Percentiles rank a stretch among this genome's conserved stretches.
Evolutionary conservation across 2,329 filamentous ascomycete genomes (phyloP).

Genomic region (Pseudogymnoascus sp.): DNA sequence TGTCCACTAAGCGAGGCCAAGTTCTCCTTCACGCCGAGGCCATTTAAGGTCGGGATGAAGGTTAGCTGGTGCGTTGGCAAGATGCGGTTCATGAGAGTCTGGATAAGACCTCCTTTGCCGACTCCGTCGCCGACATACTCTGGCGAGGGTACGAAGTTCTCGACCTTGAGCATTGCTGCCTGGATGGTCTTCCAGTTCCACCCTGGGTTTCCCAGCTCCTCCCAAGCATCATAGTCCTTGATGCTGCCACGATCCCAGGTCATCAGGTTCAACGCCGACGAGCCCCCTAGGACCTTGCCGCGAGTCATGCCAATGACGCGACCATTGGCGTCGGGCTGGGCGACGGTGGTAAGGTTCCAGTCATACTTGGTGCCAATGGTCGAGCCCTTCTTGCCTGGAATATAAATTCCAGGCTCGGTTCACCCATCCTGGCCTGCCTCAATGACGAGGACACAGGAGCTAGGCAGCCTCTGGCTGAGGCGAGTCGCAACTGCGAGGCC

Average conservation of each 20-base stretch:
- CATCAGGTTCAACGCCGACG: conserved; percentile 26
- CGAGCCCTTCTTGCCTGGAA: neutral
- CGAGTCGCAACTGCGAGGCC: conserved; percentile 1
- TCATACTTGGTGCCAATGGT: conserved; percentile 3
- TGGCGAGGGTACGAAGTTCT: conserved; percentile 13
- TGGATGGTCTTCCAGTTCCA: conserved; percentile 29
- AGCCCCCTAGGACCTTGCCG: conserved; percentile 30
- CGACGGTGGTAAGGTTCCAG: conserved; percentile 1
- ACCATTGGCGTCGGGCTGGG: conserved; percentile 12
- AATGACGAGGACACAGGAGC: neutral
- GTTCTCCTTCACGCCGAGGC: conserved; percentile 34
- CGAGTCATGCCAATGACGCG: conserved; percentile 24
- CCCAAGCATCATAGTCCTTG: conserved; percentile 34
- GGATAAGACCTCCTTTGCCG: neutral
- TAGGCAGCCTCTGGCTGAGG: neutral
- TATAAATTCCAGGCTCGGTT: neutral
- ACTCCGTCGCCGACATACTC: conserved; percentile 14
- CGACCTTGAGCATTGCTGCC: conserved; percentile 11
- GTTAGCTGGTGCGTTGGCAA: conserved; percentile 34
- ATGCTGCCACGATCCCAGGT: conserved; percentile 19
- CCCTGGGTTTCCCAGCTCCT: conserved; percentile 32
- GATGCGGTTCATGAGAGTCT: conserved; percentile 32
- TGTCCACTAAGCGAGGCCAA: conserved; percentile 40
- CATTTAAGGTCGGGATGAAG: conserved; percentile 39
- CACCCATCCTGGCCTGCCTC: neutral